phyloP scores from a whole-genome alignment of 2,329 filamentous ascomycete species.

The Alternaria tenuissima region DNA sequence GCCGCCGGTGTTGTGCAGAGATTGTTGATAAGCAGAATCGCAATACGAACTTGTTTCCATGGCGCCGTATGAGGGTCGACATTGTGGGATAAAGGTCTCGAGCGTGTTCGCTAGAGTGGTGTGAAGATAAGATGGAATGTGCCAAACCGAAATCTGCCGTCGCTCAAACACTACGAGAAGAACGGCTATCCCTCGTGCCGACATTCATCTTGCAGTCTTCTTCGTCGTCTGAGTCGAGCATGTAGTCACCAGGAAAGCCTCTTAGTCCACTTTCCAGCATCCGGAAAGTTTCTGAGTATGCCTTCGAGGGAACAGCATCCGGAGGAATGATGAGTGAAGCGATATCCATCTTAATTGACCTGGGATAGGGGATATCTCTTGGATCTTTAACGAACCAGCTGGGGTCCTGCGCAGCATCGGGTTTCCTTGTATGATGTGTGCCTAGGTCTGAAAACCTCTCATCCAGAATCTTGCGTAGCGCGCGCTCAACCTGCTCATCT shows the following conservation, averaged over 20 bases:
- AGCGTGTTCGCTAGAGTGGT: not conserved
- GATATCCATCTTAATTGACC: conserved; percentile 31
- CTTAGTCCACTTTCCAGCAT: conserved; percentile 37
- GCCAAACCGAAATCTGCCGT: not conserved
- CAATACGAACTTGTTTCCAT: not conserved
- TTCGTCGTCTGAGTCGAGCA: conserved; percentile 7
- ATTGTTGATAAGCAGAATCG: not conserved
- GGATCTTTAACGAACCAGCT: conserved; percentile 31
- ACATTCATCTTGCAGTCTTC: conserved; percentile 6
- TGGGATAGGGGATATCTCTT: conserved; percentile 18
- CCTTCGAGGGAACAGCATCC: conserved; percentile 40
- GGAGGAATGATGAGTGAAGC: conserved; percentile 36
- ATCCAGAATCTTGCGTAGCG: conserved; percentile 47
- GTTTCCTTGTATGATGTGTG: conserved; percentile 15
- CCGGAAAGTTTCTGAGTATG: conserved; percentile 37
- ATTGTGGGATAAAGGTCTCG: not conserved
- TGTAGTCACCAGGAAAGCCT: conserved; percentile 25
- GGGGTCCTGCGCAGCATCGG: conserved; percentile 21
- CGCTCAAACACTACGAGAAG: conserved; percentile 10
- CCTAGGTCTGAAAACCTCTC: conserved; percentile 36
- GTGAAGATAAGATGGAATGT: not conserved
- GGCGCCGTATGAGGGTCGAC: not conserved
- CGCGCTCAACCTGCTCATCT: conserved; percentile 47
- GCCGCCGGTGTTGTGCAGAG: not conserved
- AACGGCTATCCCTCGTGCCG: not conserved